Base-by-base conservation (phyloP, 495 filamentous ascomycete genomes). In the Penicillium diatomitis region DNA sequence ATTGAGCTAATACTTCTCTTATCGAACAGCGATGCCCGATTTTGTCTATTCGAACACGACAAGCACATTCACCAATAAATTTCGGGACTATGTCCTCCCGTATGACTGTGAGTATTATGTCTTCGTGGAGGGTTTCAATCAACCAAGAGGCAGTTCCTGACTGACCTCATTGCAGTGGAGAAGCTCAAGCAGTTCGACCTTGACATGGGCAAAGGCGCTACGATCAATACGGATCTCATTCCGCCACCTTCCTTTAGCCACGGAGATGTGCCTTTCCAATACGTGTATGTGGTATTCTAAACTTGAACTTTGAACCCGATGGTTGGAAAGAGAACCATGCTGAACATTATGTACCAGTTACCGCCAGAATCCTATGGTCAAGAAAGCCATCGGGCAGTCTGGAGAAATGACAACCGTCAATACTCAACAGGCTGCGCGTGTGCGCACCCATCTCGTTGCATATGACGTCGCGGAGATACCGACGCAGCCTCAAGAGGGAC, bases 181-280 rank as follows among this genome's bases (percentile, higher is more conserved):
- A 83, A 83, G 43, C 69, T 96, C 50, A 85, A 84, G 47, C 60
- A 82, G n/a, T 94, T 90, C 65, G 74, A 82, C 43, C 65, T 96
- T 34, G 67, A 83, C 47, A 76, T 85, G 50, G 74, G 69, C 43
- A 82, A 81, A 63, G 82, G 84, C 11, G 59, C 68, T 27, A 70
- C 68, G 4, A 62, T 56, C 30, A 74, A 81, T 45, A 77, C 79
- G 33, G 86, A 90, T 54, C 76, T 95, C 44, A 79, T 90, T 31
- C 88, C 88, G 10, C 87, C 92, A 0, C 86, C 91, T 1, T 75
- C 74, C 7, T 87, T 92, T 61, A 83, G 80, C 33, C 76, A 80
- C 46, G 75, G 77, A 40, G 70, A 74, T 6, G 62, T 88, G 35
- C 85, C 85, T 8, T 88, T 88, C 67, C 81, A 80, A 52, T 79